Evolutionary conservation across 2,329 filamentous ascomycete species (phyloP).

Genomic region (Curvularia eragrostidis): DNA sequence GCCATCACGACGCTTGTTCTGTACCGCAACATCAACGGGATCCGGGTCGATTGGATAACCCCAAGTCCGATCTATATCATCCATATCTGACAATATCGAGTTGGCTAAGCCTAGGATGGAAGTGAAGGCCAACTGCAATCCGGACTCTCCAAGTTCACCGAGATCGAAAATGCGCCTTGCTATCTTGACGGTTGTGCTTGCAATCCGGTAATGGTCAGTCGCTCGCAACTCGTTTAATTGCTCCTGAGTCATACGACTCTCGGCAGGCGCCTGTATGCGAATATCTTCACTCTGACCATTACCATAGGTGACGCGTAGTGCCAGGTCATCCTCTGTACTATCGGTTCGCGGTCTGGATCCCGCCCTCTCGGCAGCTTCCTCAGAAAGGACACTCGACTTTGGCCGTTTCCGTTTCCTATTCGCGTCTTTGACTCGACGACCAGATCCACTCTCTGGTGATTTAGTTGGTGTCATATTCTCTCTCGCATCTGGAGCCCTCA

Average conservation of each 20-base stretch:
- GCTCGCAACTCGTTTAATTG: constrained; percentile 58
- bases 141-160: constrained; percentile 33
- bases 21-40: constrained; percentile 59
- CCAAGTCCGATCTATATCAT: constrained; percentile 63
- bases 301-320: constrained; percentile 64
- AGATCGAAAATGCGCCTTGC: constrained; percentile 63
- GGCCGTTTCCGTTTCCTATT: constrained; percentile 64
- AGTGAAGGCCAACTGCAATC: constrained; percentile 54
- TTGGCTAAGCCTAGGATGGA: constrained; percentile 49
- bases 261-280: constrained; percentile 51
- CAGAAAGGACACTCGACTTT: constrained; percentile 46
- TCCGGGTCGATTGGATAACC: constrained; percentile 65
- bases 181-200: constrained; percentile 61
- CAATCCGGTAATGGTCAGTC: constrained; percentile 63
- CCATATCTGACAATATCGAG: constrained; percentile 61
- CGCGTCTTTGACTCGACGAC: constrained; percentile 38
- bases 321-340: constrained; percentile 54
- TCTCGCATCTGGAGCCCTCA: constrained; percentile 63
- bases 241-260: constrained; percentile 43
- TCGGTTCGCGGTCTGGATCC: constrained; percentile 59
- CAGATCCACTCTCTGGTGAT: constrained; percentile 20
- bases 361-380: constrained; percentile 52
- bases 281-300: constrained; percentile 68
- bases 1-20: constrained; percentile 63
- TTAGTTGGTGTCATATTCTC: constrained; percentile 46